Conservation (phyloP, 805 yeast species). For the Metschnikowia corniflorae region DNA sequence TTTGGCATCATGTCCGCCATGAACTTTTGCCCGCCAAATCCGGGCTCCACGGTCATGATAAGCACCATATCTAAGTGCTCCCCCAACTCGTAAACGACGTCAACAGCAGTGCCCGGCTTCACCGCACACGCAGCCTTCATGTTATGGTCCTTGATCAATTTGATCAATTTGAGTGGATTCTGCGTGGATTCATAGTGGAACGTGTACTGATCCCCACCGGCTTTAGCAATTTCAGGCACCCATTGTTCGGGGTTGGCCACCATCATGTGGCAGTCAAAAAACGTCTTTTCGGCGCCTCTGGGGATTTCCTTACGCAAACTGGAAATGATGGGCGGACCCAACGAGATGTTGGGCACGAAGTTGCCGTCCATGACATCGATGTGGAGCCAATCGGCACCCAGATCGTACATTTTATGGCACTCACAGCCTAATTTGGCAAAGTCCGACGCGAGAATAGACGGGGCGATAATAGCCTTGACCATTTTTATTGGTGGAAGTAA, state of each 20-base stretch:
- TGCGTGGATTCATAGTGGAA: slow-evolving; percentile 93
- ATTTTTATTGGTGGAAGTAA: slow-evolving; percentile 29
- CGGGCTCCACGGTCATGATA: slow-evolving; percentile 98
- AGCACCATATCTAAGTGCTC: slow-evolving; percentile 88
- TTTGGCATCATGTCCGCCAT: slow-evolving; percentile 96
- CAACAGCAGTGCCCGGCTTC: slow-evolving; percentile 90
- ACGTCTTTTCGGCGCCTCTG: slow-evolving; percentile 44
- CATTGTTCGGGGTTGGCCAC: slow-evolving; percentile 88
- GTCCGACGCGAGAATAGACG: slow-evolving; percentile 90
- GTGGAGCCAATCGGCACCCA: slow-evolving; percentile 95
- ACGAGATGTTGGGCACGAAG: slow-evolving; percentile 92
- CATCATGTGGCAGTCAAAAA: slow-evolving; percentile 98
- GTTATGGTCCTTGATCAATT: slow-evolving; percentile 72
- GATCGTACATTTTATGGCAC: slow-evolving; percentile 72
- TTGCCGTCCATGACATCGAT: slow-evolving; percentile 99
- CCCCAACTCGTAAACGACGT: slow-evolving; percentile 71
- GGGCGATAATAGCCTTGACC: slow-evolving; percentile 87
- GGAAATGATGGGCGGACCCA: slow-evolving; percentile 87
- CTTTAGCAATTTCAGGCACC: slow-evolving; percentile 88
- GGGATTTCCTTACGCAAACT: slow-evolving; percentile 78
- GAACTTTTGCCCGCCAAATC: slow-evolving; percentile 97
- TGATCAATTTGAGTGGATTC: slow-evolving; percentile 69
- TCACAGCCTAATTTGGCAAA: slow-evolving; percentile 87
- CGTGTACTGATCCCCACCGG: slow-evolving; percentile 94
- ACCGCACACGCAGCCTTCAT: slow-evolving; percentile 93